These are phyloP conservation scores for Tylopilus rubrobrunneus DNA, from an alignment of 768 basidiomycete genomes.

Conservation along the genomic window DNA sequence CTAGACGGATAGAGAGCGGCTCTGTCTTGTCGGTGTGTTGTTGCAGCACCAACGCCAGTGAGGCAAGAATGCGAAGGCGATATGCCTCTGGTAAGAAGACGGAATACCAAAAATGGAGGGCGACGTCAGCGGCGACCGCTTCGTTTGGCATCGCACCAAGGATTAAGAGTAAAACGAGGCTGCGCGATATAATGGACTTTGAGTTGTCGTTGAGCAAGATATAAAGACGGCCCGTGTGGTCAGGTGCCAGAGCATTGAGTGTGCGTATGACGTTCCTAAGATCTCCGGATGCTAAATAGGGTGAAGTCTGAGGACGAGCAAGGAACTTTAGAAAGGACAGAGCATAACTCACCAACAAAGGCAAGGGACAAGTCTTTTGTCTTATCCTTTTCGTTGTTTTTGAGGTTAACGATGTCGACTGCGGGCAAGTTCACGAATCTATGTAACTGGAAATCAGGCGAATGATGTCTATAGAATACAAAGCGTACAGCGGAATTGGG, in stretches of 20 bases:
- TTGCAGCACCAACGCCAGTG: conserved; percentile 14
- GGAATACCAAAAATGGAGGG: conserved; percentile 48
- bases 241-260: conserved; percentile 37
- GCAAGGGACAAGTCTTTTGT: conserved; percentile 21
- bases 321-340: too few relatives aligned
- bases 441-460: neutral
- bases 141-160: conserved; percentile 32
- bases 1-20: conserved; percentile 11
- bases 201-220: conserved; percentile 43
- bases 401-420: conserved; percentile 26
- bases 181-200: conserved; percentile 31
- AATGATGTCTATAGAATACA: conserved; percentile 5
- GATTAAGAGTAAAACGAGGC: conserved; percentile 38
- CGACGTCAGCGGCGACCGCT: conserved; percentile 36
- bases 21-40: conserved; percentile 12
- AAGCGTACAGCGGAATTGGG: conserved; percentile 23
- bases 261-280: conserved; percentile 41
- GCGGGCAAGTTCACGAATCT: conserved; percentile 26
- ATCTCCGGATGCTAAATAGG: conserved; percentile 39
- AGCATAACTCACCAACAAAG: conserved; percentile 15
- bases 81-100: conserved; percentile 35
- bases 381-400: conserved; percentile 19
- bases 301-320: neutral
- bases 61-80: conserved; percentile 17
- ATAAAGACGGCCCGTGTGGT: conserved; percentile 37